Evolutionary conservation across 176 grass and related monocot genomes (phyloP).

Genomic region (Elymus sibiricus): DNA sequence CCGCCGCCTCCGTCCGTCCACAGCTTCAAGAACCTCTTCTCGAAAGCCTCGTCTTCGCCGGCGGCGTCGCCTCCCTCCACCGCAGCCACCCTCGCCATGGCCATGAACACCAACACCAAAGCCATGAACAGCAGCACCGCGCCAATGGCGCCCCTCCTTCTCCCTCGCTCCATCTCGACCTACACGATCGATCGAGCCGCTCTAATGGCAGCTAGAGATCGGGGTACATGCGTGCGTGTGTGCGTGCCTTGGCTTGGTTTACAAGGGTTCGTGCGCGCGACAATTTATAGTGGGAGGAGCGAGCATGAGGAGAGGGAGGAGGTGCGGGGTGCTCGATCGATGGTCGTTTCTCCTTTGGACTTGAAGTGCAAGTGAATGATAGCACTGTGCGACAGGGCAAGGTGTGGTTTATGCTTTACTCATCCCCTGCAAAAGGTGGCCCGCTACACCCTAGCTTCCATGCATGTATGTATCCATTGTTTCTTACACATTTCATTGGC

Average conservation of each 20-base stretch:
- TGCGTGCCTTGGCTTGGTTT: constrained; percentile 34
- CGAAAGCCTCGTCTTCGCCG: background rate
- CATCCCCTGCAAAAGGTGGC: constrained; percentile 28
- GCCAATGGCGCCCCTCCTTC: background rate
- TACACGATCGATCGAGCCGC: background rate
- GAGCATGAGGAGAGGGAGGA: background rate
- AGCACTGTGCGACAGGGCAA: constrained; percentile 26
- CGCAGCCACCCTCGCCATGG: background rate
- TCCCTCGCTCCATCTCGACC: constrained; percentile 30
- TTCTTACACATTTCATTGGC: background rate
- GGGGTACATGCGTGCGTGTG: background rate
- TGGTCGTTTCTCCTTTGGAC: background rate
- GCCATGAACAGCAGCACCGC: background rate
- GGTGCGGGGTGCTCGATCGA: constrained; percentile 5
- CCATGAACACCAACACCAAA: background rate
- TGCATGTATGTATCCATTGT: background rate
- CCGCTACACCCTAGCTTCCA: background rate
- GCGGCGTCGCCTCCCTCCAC: background rate
- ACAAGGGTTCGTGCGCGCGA: constrained; percentile 29
- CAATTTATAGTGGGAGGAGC: constrained; percentile 24
- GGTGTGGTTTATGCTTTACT: constrained; percentile 71
- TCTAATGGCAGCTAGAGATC: background rate
- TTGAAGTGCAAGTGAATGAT: constrained; percentile 74
- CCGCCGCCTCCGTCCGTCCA: constrained; percentile 4
- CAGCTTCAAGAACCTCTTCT: constrained; percentile 3